These are phyloP conservation scores for Aspergillus ochraceoroseus DNA, from an alignment of 2,329 filamentous ascomycete genomes.

Conservation along the genomic window DNA sequence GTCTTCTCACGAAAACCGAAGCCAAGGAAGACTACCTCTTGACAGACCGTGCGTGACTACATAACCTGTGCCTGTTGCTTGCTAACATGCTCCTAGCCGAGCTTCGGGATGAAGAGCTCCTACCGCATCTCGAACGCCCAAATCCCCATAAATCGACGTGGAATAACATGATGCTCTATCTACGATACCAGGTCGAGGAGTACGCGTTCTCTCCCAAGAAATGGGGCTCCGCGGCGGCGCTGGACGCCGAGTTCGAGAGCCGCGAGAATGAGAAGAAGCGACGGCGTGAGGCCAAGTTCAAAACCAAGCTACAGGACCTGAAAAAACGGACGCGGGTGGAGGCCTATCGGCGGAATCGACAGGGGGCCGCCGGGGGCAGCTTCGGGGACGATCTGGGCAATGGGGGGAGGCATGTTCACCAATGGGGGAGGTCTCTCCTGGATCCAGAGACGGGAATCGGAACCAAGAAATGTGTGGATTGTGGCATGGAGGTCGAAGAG, in stretches of 20 bases:
- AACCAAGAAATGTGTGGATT: slow-evolving; percentile 67
- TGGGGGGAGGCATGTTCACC: slow-evolving; percentile 74
- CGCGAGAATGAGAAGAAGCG: slow-evolving; percentile 74
- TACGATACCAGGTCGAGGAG: slow-evolving; percentile 89
- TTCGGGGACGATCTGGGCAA: slow-evolving; percentile 74
- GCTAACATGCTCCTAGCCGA: slow-evolving; percentile 56
- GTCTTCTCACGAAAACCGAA: slow-evolving; percentile 92
- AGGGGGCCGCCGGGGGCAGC: slow-evolving; percentile 44
- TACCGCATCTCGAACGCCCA: slow-evolving; percentile 81
- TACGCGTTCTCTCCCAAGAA: slow-evolving; percentile 78
- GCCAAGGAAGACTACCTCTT: slow-evolving; percentile 91
- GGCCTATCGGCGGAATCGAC: slow-evolving; percentile 70
- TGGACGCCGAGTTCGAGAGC: slow-evolving; percentile 83
- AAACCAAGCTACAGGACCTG: slow-evolving; percentile 77
- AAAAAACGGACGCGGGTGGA: slow-evolving; percentile 93
- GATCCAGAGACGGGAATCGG: slow-evolving; percentile 54
- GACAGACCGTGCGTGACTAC: slow-evolving; percentile 68
- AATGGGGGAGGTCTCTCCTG: slow-evolving; percentile 64
- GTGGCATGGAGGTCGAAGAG: slow-evolving; percentile 65
- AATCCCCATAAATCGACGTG: slow-evolving; percentile 95
- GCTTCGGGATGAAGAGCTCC: slow-evolving; percentile 76
- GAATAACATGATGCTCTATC: slow-evolving; percentile 98
- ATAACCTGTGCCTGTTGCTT: not conserved
- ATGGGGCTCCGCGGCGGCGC: slow-evolving; percentile 80
- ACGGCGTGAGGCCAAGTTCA: slow-evolving; percentile 87